Conservation (phyloP, 495 filamentous ascomycete genomes). For the Podospora pseudocomata region DNA sequence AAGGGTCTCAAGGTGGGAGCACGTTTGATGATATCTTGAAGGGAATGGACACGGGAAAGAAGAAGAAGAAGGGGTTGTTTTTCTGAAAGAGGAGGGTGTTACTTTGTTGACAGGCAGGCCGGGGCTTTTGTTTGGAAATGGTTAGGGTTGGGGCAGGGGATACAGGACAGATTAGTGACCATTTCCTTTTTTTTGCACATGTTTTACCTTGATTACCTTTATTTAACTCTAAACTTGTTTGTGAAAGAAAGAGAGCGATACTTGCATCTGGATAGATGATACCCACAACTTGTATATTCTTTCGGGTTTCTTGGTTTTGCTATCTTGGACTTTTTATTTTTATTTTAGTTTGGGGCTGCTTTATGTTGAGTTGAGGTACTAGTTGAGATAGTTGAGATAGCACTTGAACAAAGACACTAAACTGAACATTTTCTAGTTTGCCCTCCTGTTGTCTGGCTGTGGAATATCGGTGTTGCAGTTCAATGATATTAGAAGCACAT, state of each 20-base stretch:
- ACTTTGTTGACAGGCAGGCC: background rate
- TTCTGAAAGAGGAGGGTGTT: slow-evolving; percentile 21
- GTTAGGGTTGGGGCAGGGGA: background rate
- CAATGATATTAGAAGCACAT: no score
- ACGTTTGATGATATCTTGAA: slow-evolving; percentile 67
- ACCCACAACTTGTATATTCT: slow-evolving; percentile 4
- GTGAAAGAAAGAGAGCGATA: background rate
- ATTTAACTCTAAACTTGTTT: background rate
- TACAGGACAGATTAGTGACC: background rate
- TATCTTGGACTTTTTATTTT: background rate
- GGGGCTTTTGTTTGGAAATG: background rate
- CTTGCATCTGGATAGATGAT: slow-evolving; percentile 21
- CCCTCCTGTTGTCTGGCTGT: no score
- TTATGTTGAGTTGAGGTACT: no score
- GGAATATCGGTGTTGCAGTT: no score
- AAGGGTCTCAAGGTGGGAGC: slow-evolving; percentile 35
- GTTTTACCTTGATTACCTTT: background rate
- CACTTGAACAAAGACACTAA: no score
- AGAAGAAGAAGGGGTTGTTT: slow-evolving; percentile 45
- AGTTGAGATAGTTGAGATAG: no score
- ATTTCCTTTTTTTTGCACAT: background rate
- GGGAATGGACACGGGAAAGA: slow-evolving; percentile 42
- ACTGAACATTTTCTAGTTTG: no score
- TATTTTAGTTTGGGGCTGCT: background rate
- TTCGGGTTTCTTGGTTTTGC: background rate